These are phyloP conservation scores for Fusarium pseudograminearum DNA, from an alignment of 2,329 filamentous ascomycete genomes.

Conservation along the genomic window DNA sequence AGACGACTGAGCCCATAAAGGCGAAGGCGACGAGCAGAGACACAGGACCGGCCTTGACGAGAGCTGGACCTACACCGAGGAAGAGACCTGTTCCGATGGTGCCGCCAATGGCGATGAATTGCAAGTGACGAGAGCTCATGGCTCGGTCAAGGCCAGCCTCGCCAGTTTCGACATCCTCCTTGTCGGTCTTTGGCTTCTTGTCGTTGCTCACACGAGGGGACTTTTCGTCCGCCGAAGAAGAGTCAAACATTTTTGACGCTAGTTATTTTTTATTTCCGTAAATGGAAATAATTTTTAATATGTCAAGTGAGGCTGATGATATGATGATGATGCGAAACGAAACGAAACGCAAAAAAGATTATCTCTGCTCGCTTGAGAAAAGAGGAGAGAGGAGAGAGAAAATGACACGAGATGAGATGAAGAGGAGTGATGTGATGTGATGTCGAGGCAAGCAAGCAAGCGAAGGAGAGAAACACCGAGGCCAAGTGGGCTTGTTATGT, in stretches of 20 bases:
- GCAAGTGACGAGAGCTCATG: constrained; percentile 57
- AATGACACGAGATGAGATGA: background rate
- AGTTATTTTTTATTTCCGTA: background rate
- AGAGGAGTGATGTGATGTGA: constrained; percentile 4
- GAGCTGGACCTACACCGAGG: constrained; percentile 72
- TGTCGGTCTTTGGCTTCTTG: constrained; percentile 33
- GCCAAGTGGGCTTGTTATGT: constrained; percentile 49
- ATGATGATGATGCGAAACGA: constrained; percentile 5
- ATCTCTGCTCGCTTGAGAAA: constrained; percentile 11
- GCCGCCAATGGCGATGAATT: constrained; percentile 66
- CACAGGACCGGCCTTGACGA: constrained; percentile 73
- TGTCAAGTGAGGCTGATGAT: constrained; percentile 9
- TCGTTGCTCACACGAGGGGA: constrained; percentile 47
- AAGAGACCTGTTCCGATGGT: constrained; percentile 81
- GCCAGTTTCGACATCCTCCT: constrained; percentile 54
- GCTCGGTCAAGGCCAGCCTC: constrained; percentile 54
- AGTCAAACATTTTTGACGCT: constrained; percentile 39
- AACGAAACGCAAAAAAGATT: background rate
- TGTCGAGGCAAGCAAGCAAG: constrained; percentile 3
- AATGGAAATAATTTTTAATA: background rate
- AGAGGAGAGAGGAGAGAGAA: background rate
- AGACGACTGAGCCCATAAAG: constrained; percentile 79
- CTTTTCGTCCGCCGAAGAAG: constrained; percentile 48
- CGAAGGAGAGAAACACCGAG: constrained; percentile 16
- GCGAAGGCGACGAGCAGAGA: constrained; percentile 75